phyloP scores from a whole-genome alignment of 192 early-diverging fungal genomes.

The Coemansia sp. region DNA sequence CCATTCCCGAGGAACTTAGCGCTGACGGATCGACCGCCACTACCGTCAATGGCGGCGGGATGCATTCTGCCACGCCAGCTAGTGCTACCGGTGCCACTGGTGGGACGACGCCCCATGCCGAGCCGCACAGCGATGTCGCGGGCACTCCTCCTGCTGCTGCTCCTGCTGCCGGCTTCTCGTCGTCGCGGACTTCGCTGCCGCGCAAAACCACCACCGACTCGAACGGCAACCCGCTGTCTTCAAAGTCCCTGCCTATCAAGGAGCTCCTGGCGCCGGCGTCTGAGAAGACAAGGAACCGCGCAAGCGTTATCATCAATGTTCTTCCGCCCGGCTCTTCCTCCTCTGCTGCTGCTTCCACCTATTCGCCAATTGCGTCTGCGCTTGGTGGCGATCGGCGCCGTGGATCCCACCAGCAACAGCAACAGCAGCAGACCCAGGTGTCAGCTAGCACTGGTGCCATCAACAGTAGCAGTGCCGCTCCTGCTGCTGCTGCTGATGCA shows the following conservation, averaged over 20 bases:
- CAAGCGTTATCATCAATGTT: conserved; percentile 29
- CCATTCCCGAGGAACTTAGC: conserved; percentile 46
- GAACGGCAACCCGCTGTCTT: conserved; percentile 36
- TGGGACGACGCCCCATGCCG: background rate
- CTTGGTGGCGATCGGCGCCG: conserved; percentile 8
- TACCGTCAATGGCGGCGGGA: conserved; percentile 8
- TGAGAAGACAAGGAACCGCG: conserved; percentile 46
- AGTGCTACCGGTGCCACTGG: background rate
- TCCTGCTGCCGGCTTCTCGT: conserved; percentile 1
- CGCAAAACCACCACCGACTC: conserved; percentile 21
- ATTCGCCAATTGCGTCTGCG: background rate
- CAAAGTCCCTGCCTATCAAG: conserved; percentile 51
- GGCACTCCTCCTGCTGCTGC: background rate
- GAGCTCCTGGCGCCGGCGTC: conserved; percentile 52
- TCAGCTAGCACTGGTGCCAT: conserved; percentile 6
- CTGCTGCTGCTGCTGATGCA: background rate
- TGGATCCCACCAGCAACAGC: background rate
- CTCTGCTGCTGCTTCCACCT: background rate
- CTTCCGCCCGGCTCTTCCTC: conserved; percentile 22
- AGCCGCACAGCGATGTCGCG: background rate
- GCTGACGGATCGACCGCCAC: conserved; percentile 18
- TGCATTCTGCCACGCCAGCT: background rate
- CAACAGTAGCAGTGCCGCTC: background rate
- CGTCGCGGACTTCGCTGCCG: conserved; percentile 39
- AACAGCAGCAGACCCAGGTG: conserved; percentile 12